Conservation (phyloP, 1,284 basidiomycete genomes). For the Papiliotrema flavescens region DNA sequence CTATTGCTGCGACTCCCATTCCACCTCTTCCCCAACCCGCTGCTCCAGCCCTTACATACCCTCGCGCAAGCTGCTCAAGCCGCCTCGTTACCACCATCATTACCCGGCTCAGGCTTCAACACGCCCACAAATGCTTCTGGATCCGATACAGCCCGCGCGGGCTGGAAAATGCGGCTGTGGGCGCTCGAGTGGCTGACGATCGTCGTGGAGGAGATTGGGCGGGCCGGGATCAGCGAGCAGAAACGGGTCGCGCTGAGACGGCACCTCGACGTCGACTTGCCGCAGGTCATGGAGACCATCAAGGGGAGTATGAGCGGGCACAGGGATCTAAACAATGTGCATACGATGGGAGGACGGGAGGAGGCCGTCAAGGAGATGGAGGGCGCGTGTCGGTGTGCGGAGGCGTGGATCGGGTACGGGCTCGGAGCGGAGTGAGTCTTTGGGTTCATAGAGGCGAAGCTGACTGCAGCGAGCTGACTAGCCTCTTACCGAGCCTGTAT, state of each 20-base stretch:
- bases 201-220: conserved; percentile 71
- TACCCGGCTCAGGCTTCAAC: conserved; percentile 35
- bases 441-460: too few relatives aligned
- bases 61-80: conserved; percentile 30
- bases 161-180: conserved; percentile 33
- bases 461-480: conserved; percentile 52
- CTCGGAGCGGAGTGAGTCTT: conserved; percentile 62
- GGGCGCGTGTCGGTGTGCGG: conserved; percentile 70
- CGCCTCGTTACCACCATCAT: conserved; percentile 31
- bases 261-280: conserved; percentile 54
- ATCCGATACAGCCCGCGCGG: conserved; percentile 15
- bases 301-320: conserved; percentile 53
- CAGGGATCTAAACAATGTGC: background rate
- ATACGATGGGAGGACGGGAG: conserved; percentile 11
- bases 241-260: conserved; percentile 51
- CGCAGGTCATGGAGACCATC: conserved; percentile 67
- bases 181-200: conserved; percentile 77
- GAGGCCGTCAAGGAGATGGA: conserved; percentile 56
- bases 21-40: conserved; percentile 36
- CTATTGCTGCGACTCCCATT: conserved; percentile 41
- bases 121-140: conserved; percentile 19
- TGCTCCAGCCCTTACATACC: conserved; percentile 36
- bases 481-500: conserved; percentile 52
- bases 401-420: conserved; percentile 69
- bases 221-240: conserved; percentile 67